phyloP scores from a whole-genome alignment of 768 basidiomycete genomes.

The Hysterangium stoloniferum region DNA sequence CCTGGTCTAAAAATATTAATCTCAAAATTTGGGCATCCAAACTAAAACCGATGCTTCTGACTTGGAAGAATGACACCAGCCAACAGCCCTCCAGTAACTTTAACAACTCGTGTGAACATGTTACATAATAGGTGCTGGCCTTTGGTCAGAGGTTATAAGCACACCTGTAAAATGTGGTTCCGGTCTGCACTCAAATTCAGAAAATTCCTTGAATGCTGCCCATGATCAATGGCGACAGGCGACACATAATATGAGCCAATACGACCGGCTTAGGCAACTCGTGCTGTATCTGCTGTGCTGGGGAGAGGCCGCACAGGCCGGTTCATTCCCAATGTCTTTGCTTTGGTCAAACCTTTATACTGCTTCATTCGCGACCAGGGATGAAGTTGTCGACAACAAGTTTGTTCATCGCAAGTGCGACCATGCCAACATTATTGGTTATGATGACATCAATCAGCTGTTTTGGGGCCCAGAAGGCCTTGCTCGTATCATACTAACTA shows the following conservation, averaged over 20 bases:
- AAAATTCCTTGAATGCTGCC: slow-evolving; percentile 71
- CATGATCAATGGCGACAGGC: slow-evolving; percentile 92
- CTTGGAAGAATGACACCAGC: too few relatives aligned
- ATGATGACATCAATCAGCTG: slow-evolving; percentile 97
- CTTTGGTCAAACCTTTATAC: slow-evolving; percentile 94
- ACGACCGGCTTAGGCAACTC: slow-evolving; percentile 93
- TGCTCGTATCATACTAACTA: slow-evolving; percentile 76
- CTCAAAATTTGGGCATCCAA: too few relatives aligned
- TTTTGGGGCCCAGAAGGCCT: slow-evolving; percentile 99
- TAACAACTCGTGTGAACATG: too few relatives aligned
- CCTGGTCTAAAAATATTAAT: too few relatives aligned
- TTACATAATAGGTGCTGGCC: too few relatives aligned
- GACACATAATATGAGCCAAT: slow-evolving; percentile 98
- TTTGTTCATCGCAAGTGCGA: slow-evolving; percentile 91
- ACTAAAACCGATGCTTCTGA: too few relatives aligned
- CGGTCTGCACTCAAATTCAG: slow-evolving; percentile 46
- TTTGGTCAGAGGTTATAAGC: too few relatives aligned
- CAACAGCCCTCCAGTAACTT: too few relatives aligned
- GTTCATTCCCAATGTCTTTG: slow-evolving; percentile 92
- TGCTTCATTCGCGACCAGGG: slow-evolving; percentile 96
- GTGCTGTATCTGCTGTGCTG: slow-evolving; percentile 93
- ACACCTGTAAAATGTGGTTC: too few relatives aligned
- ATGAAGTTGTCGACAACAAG: slow-evolving; percentile 92
- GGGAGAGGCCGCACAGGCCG: slow-evolving; percentile 97
- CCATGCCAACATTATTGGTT: slow-evolving; percentile 92